Evolutionary conservation across 2,329 filamentous ascomycete genomes (phyloP).

Genomic region (Arthrobotrys iridis): DNA sequence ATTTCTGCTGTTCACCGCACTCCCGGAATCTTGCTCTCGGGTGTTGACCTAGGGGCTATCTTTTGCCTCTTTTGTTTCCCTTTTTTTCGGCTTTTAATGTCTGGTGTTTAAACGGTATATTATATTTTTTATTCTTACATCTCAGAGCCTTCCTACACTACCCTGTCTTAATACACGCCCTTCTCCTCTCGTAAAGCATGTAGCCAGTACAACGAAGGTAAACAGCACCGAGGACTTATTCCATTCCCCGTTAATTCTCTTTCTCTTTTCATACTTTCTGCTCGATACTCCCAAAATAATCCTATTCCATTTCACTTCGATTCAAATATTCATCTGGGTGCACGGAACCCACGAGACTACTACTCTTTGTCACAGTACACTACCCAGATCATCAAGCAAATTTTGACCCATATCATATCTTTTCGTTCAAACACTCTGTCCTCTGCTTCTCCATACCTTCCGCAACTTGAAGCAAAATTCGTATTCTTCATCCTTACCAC

Average conservation of each 20-base stretch:
- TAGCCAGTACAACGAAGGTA: background rate
- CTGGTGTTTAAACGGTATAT: conserved; percentile 39
- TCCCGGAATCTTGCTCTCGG: background rate
- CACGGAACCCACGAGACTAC: conserved; percentile 29
- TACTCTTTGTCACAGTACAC: conserved; percentile 5
- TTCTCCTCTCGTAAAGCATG: background rate
- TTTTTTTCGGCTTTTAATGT: conserved; percentile 19
- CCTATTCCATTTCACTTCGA: conserved; percentile 1
- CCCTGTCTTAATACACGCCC: background rate
- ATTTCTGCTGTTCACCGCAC: background rate
- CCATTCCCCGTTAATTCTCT: conserved; percentile 2
- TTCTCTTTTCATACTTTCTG: background rate
- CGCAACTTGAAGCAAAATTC: background rate
- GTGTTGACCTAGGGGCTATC: background rate
- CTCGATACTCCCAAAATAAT: background rate
- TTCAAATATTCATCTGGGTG: conserved; percentile 28
- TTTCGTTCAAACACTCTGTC: background rate
- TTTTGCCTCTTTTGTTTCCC: background rate
- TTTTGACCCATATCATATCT: background rate
- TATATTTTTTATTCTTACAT: conserved; percentile 11
- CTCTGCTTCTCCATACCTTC: background rate
- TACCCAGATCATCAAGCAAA: background rate
- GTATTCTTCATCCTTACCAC: background rate
- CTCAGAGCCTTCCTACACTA: background rate
- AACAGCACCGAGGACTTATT: background rate